Percentiles rank a stretch among this genome's conserved stretches.
Evolutionary conservation across 805 yeast genomes (phyloP).

Genomic region (Barnettozyma populi): DNA sequence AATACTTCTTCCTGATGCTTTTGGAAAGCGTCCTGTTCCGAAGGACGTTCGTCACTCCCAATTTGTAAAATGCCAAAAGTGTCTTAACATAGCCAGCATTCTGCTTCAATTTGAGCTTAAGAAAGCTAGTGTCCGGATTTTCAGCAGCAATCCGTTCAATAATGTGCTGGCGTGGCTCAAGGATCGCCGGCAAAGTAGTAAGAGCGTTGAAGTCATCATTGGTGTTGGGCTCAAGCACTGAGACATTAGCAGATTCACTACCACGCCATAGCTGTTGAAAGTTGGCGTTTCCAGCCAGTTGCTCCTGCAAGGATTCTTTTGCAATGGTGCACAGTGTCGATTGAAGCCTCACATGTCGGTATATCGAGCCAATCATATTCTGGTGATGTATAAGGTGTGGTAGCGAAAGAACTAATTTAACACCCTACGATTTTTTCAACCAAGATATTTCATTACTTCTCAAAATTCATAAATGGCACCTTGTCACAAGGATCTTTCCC

Average conservation of each 20-base stretch:
- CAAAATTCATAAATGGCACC: constrained; percentile 32
- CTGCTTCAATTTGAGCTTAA: constrained; percentile 29
- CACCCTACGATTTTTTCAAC: not conserved
- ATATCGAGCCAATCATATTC: not conserved
- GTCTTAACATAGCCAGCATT: constrained; percentile 39
- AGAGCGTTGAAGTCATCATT: constrained; percentile 8
- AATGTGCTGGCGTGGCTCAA: constrained; percentile 10
- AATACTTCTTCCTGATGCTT: constrained; percentile 23
- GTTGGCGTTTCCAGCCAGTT: constrained; percentile 1
- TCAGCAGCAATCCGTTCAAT: constrained; percentile 23
- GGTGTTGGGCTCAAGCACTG: not conserved
- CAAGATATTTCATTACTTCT: not conserved
- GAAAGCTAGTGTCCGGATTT: constrained; percentile 15
- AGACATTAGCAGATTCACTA: not conserved
- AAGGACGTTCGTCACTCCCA: constrained; percentile 56
- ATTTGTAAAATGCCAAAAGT: constrained; percentile 47
- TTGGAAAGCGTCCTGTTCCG: constrained; percentile 31
- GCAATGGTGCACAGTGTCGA: not conserved
- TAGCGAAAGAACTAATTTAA: not conserved
- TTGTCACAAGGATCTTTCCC: constrained; percentile 63
- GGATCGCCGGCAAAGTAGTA: constrained; percentile 3
- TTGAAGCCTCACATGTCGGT: not conserved
- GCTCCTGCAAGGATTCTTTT: not conserved
- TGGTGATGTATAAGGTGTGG: not conserved
- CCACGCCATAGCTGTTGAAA: constrained; percentile 4